Evolutionary conservation across 371 early-diverging fungal species (phyloP), one percentile per base, ranked within the genome.

Genomic region (Fennellomyces sp.): DNA sequence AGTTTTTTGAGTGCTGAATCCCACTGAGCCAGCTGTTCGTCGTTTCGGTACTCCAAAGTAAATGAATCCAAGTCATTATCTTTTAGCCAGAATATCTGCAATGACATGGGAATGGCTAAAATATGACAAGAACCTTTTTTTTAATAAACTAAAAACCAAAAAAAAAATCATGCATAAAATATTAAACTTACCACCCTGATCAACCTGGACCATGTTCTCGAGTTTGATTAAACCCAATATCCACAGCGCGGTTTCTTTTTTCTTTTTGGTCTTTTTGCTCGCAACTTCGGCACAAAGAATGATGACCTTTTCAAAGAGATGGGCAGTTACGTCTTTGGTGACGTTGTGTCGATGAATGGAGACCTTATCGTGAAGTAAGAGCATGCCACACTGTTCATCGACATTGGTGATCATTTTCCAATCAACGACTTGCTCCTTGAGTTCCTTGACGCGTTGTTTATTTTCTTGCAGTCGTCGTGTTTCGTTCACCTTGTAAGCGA

Each of bases 401-500:
- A 61, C 50, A 33, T 60, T 63, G 17, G 65, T 58, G 0, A 64
- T 53, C 8, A 63, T 56, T 47, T 60, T 59, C 74, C 70, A 64
- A 55, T 52, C 63, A 23, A 60, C 60, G 36, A 97, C 90, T n/a
- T 86, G 83, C 38, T 88, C 83, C 61, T 86, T 83, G 17, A 98
- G 76, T 29, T 93, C 93, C 49, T 85, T 73, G 27, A 92, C 91
- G 6, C 88, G 76, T 7, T 76, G 61, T 28, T 80, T 68, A 68
- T 97, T 97, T 63, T 94, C 97, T 64, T 92, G 93, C 52, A 81
- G 76, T 51, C 97, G 88, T 62, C 89, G 85, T 0, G 91, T 87
- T 70, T 97, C 98, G 70, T 98, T 98, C 54, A 96, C 92, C n/a
- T 83, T 78, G 60, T 89, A 90, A 12, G 94, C 91, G 2, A 95